phyloP scores from a whole-genome alignment of 2,329 filamentous ascomycete species.

The Diaporthe velutina region DNA sequence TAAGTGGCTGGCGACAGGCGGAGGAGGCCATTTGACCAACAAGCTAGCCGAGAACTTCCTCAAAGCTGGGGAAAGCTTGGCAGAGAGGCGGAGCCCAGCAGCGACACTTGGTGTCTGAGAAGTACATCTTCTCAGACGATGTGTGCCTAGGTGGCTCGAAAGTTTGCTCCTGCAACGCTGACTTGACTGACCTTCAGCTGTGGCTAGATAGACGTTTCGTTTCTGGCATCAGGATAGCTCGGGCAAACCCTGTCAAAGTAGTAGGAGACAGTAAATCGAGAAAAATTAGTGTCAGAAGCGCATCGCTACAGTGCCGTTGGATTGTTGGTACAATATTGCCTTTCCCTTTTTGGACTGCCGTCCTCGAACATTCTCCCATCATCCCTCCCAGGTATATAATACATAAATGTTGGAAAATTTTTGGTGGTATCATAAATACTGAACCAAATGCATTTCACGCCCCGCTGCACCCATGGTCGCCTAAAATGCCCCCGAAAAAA shows the following conservation, averaged over 20 bases:
- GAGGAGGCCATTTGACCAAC: slow-evolving; percentile 10
- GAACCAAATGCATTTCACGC: slow-evolving; percentile 24
- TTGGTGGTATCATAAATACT: slow-evolving; percentile 32
- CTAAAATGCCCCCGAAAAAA: slow-evolving; percentile 14
- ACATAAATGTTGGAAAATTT: slow-evolving; percentile 26
- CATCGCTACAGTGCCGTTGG: slow-evolving; percentile 4
- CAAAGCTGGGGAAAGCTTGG: slow-evolving; percentile 6
- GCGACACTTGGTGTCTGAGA: slow-evolving; percentile 10
- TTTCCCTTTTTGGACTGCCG: not conserved
- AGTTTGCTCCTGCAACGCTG: not conserved
- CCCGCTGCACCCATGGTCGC: slow-evolving; percentile 24
- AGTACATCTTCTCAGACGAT: not conserved
- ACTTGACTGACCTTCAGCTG: not conserved
- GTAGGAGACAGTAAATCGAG: not conserved
- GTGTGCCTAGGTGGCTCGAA: not conserved
- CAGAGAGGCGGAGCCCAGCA: slow-evolving; percentile 5
- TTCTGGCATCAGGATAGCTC: not conserved
- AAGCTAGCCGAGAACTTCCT: slow-evolving; percentile 1
- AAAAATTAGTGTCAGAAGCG: not conserved
- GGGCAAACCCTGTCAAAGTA: not conserved
- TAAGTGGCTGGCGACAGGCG: not conserved
- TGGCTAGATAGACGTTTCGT: not conserved
- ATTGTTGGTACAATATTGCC: slow-evolving; percentile 17
- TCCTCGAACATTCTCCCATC: not conserved
- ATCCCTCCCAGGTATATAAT: slow-evolving; percentile 17